Evolutionary conservation across 192 early-diverging fungal genomes (phyloP).

Genomic region (Gamsiella multidivaricata): DNA sequence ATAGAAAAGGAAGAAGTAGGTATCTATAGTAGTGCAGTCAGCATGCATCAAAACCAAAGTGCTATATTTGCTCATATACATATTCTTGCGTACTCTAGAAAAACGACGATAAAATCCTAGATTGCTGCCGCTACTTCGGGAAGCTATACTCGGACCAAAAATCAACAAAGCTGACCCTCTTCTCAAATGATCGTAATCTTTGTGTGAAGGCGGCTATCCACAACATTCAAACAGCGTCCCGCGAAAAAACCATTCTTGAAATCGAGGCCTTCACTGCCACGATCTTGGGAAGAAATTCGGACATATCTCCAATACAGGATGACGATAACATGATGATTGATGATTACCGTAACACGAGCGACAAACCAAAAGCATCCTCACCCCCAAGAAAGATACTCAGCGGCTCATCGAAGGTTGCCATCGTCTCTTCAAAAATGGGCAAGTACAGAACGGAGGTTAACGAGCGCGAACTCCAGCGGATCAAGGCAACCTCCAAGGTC

Average conservation of each 20-base stretch:
- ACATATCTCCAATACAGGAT: neutral
- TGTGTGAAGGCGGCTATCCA: slow-evolving; percentile 69
- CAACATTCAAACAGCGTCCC: slow-evolving; percentile 54
- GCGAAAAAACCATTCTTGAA: slow-evolving; percentile 30
- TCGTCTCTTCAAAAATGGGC: neutral
- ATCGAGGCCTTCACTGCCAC: slow-evolving; percentile 1
- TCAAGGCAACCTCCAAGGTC: slow-evolving; percentile 16
- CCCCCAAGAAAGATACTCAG: neutral
- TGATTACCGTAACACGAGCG: neutral
- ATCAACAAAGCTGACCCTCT: slow-evolving; percentile 46
- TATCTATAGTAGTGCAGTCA: neutral
- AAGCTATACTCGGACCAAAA: slow-evolving; percentile 37
- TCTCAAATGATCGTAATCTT: slow-evolving; percentile 70
- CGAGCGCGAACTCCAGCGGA: slow-evolving; percentile 37
- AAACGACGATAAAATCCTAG: slow-evolving; percentile 68
- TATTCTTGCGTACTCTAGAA: slow-evolving; percentile 17
- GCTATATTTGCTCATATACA: neutral
- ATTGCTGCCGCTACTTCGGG: slow-evolving; percentile 63
- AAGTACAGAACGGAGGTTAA: slow-evolving; percentile 27
- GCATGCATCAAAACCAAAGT: neutral
- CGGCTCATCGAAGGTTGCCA: neutral
- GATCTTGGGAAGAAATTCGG: slow-evolving; percentile 4
- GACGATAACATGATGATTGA: slow-evolving; percentile 24
- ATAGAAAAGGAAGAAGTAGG: slow-evolving; percentile 32
- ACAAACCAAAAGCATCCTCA: neutral